Conservation (phyloP, 352 stramenopile species). For the Phytophthora boehmeriae region DNA sequence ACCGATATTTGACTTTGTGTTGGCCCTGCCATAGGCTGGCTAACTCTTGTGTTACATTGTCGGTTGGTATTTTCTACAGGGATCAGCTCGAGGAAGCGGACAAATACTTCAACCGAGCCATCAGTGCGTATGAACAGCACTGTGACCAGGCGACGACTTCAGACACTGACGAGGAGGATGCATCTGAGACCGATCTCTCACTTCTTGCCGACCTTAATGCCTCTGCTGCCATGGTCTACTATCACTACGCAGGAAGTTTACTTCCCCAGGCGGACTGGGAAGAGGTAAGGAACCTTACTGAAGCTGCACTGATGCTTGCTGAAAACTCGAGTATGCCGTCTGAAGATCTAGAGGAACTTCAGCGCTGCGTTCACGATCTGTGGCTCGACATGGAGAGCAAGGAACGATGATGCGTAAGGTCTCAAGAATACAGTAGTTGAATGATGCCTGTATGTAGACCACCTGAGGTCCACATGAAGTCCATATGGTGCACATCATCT, state of each 20-base stretch:
- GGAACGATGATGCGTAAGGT: neutral
- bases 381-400: constrained; percentile 32
- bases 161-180: constrained; percentile 6
- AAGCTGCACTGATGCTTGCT: constrained; percentile 25
- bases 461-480: no score
- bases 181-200: constrained; percentile 12
- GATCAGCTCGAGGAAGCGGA: constrained; percentile 19
- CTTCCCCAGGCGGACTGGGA: constrained; percentile 28
- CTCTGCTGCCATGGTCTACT: constrained; percentile 34
- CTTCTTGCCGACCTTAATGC: constrained; percentile 30
- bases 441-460: no score
- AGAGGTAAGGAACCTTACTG: constrained; percentile 30
- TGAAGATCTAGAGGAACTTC: constrained; percentile 25
- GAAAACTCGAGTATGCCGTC: constrained; percentile 34
- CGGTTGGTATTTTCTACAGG: constrained; percentile 3
- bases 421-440: no score
- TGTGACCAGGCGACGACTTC: constrained; percentile 16
- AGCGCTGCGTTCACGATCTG: constrained; percentile 32
- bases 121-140: constrained; percentile 33
- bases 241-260: constrained; percentile 34
- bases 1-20: neutral
- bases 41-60: neutral
- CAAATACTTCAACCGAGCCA: constrained; percentile 34
- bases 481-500: neutral
- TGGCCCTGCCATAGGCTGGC: neutral